Evolutionary conservation across 257 asterid genomes (phyloP), one percentile per base, ranked within the genome.

Genomic region (Penstemon davidsonii): DNA sequence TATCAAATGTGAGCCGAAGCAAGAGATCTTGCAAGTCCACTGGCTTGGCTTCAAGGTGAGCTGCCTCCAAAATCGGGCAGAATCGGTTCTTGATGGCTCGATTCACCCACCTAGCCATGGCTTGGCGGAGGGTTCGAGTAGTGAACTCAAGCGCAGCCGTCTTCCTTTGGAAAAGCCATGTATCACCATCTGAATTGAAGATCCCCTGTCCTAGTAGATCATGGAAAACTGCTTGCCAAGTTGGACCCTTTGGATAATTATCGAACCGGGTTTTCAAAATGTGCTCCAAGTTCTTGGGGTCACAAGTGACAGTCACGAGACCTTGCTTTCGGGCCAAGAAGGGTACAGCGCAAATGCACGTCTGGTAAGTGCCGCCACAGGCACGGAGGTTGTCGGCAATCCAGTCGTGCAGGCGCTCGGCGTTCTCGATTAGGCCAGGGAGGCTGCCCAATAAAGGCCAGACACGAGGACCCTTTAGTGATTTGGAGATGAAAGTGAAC

Each of bases 401-500:
- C 98, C 98, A 92, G 55, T 92, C 98, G 61, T 92, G 98, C 82
- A 92, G 43, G 46, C 88, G 90, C 1, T 89, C 97, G 33, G 91
- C 78, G 62, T 90, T 89, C 71, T 90, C 91, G 46, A 89, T 79
- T 7, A 92, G 73, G 63, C 96, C 96, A 4, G 98, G 98, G 3
- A 92, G 88, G 70, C 97, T 89, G 42, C 98, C 98, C 25, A 92
- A 52, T 3, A 89, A 13, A n/a, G 96, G 98, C 98, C 98, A 92
- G 4, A 86, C 95, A 4, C 96, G 80, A 2, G 97, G 98, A 6
- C 96, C 98, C 73, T 86, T 92, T n/a, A 92, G 80, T 0, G 96
- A 86, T 60, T 88, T 83, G 49, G 95, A 92, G 7, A 92, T 87
- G 83, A 84, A 89, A 46, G 96, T 87, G 82, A 92, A 89, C 98